Evolutionary conservation across 23 red algal species (phyloP).

Genomic region (Agarophyton chilense): DNA sequence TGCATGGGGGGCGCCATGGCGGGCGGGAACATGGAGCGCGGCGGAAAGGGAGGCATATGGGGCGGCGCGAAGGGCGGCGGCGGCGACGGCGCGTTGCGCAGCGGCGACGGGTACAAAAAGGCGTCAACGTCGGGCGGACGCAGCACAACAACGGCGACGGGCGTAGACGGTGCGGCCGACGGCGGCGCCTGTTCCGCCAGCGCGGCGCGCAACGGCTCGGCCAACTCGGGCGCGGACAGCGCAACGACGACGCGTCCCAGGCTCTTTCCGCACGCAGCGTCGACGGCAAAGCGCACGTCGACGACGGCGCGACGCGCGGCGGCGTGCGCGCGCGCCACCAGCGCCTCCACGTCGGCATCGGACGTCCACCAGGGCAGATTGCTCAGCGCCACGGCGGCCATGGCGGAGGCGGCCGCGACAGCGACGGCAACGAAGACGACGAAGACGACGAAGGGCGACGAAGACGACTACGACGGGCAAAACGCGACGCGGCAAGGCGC

Average conservation of each 20-base stretch:
- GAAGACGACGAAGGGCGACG: not conserved
- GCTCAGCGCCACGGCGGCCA: slow-evolving; percentile 34
- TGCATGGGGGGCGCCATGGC: slow-evolving; percentile 20
- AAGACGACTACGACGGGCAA: too few relatives aligned
- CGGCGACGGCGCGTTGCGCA: not conserved
- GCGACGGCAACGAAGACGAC: not conserved
- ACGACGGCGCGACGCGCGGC: not conserved
- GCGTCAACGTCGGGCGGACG: not conserved
- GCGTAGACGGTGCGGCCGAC: not conserved
- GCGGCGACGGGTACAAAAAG: slow-evolving; percentile 16
- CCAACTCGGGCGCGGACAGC: slow-evolving; percentile 2
- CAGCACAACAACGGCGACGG: not conserved
- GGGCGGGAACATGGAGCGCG: slow-evolving; percentile 34
- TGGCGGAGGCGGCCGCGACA: not conserved
- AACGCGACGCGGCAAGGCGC: too few relatives aligned
- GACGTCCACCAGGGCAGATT: slow-evolving; percentile 59
- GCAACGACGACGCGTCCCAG: slow-evolving; percentile 37
- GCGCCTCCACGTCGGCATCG: slow-evolving; percentile 36
- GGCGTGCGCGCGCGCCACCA: slow-evolving; percentile 1
- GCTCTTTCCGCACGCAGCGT: slow-evolving; percentile 28
- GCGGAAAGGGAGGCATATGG: slow-evolving; percentile 10
- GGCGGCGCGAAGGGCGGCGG: not conserved
- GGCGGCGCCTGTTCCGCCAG: not conserved
- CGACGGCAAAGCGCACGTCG: slow-evolving; percentile 29
- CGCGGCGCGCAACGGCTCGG: slow-evolving; percentile 28